Conservation (phyloP, 2,329 filamentous ascomycete genomes). For the Neopestalotiopsis sp. region DNA sequence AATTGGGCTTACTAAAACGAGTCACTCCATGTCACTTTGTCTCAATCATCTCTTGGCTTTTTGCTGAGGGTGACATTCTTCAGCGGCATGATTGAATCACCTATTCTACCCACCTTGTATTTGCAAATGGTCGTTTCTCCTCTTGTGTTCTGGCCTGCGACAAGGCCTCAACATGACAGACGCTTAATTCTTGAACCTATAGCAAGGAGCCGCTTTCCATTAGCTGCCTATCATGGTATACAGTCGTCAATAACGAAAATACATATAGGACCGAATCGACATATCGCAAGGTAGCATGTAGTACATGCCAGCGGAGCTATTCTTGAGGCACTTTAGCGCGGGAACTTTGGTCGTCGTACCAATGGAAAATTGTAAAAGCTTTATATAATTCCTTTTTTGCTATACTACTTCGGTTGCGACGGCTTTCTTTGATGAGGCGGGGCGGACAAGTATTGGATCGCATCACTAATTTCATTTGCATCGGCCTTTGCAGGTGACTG, state of each 20-base stretch:
- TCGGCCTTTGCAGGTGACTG: background rate
- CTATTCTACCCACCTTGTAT: too few relatives aligned
- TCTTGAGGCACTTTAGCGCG: background rate
- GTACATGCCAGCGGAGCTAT: background rate
- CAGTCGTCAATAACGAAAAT: slow-evolving; percentile 31
- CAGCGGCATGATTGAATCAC: background rate
- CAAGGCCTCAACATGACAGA: background rate
- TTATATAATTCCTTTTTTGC: slow-evolving; percentile 38
- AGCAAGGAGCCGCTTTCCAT: slow-evolving; percentile 34
- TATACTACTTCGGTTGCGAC: background rate
- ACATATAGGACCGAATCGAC: slow-evolving; percentile 24
- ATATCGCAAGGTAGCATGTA: background rate
- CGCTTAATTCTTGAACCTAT: slow-evolving; percentile 25
- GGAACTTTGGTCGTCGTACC: background rate
- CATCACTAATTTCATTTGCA: background rate
- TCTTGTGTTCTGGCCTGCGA: slow-evolving; percentile 46
- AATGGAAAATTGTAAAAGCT: background rate
- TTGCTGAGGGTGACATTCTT: background rate
- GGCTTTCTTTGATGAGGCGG: background rate
- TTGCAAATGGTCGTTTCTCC: too few relatives aligned
- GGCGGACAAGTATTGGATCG: background rate
- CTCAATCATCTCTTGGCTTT: background rate
- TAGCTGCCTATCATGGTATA: slow-evolving; percentile 31
- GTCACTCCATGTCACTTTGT: slow-evolving; percentile 36
- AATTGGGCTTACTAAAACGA: slow-evolving; percentile 58